Conservation (phyloP, 2,329 filamentous ascomycete genomes). For the Nigrospora osmanthi region DNA sequence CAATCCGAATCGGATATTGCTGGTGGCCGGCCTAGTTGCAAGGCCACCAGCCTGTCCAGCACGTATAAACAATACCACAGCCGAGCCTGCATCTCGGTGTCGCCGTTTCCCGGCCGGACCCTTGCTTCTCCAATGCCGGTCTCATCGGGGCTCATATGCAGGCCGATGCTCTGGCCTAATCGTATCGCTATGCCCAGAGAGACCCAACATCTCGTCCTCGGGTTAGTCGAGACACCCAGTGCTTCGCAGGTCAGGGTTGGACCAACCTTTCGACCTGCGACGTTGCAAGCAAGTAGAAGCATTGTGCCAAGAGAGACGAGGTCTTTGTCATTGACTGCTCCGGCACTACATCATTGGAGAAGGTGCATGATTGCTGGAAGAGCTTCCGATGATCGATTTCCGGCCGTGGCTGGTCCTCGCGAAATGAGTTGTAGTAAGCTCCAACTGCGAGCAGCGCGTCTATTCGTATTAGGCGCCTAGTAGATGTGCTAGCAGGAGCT, state of each 20-base stretch:
- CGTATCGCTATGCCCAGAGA: too few relatives aligned
- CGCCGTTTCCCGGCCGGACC: too few relatives aligned
- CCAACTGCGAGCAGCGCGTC: neutral
- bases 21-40: slow-evolving; percentile 29
- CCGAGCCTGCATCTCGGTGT: neutral
- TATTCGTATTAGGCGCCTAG: too few relatives aligned
- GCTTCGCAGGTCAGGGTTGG: slow-evolving; percentile 10
- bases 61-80: slow-evolving; percentile 29
- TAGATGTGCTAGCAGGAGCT: slow-evolving; percentile 17
- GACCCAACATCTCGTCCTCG: too few relatives aligned
- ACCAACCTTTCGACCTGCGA: slow-evolving; percentile 18
- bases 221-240: too few relatives aligned
- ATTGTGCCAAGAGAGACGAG: slow-evolving; percentile 18
- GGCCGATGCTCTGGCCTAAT: too few relatives aligned
- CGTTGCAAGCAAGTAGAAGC: slow-evolving; percentile 23
- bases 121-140: too few relatives aligned
- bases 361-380: neutral
- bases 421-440: neutral
- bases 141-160: too few relatives aligned
- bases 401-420: neutral
- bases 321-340: slow-evolving; percentile 15
- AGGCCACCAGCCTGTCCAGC: slow-evolving; percentile 27
- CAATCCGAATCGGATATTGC: slow-evolving; percentile 26
- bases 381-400: neutral
- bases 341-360: slow-evolving; percentile 11